Percentiles rank a stretch among this genome's conserved stretches.
Evolutionary conservation across 2,329 filamentous ascomycete species (phyloP).

Genomic region (Fusarium oligoseptatum): DNA sequence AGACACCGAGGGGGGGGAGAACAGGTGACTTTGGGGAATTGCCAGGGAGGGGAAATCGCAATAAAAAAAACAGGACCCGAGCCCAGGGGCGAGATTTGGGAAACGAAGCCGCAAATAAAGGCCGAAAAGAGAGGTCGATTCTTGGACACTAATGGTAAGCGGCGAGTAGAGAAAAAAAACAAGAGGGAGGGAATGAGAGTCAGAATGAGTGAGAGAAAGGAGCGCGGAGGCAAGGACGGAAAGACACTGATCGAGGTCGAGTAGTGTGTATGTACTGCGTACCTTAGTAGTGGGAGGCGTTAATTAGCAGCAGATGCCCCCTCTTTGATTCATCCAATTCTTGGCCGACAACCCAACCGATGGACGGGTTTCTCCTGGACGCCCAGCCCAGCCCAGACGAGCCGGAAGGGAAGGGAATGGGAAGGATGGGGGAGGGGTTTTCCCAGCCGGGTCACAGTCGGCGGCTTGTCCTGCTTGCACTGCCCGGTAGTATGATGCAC

Average conservation of each 20-base stretch:
- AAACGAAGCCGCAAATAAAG: slow-evolving; percentile 11
- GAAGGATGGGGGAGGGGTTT: neutral
- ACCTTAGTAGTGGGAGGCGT: slow-evolving; percentile 38
- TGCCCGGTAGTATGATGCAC: slow-evolving; percentile 5
- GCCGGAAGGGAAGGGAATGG: neutral
- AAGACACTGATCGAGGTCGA: neutral
- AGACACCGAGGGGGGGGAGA: slow-evolving; percentile 41
- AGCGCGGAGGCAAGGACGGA: slow-evolving; percentile 9
- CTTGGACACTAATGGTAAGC: slow-evolving; percentile 11
- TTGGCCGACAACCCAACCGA: neutral
- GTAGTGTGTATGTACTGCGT: neutral
- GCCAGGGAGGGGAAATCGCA: slow-evolving; percentile 46
- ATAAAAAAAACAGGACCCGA: slow-evolving; percentile 42
- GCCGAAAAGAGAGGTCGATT: slow-evolving; percentile 20
- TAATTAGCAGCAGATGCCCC: slow-evolving; percentile 34
- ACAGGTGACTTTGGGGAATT: slow-evolving; percentile 41
- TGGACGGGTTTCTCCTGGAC: slow-evolving; percentile 14
- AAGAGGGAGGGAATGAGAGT: slow-evolving; percentile 1
- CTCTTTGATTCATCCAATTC: slow-evolving; percentile 14
- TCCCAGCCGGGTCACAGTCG: neutral
- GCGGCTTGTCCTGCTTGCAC: slow-evolving; percentile 5
- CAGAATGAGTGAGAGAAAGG: slow-evolving; percentile 13
- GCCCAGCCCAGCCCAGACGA: neutral
- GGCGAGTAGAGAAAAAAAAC: slow-evolving; percentile 5
- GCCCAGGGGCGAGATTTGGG: slow-evolving; percentile 36